Evolutionary conservation across 768 basidiomycete species (phyloP), one percentile per base, ranked within the genome.

Genomic region (Strobilomyces echinocephalus): DNA sequence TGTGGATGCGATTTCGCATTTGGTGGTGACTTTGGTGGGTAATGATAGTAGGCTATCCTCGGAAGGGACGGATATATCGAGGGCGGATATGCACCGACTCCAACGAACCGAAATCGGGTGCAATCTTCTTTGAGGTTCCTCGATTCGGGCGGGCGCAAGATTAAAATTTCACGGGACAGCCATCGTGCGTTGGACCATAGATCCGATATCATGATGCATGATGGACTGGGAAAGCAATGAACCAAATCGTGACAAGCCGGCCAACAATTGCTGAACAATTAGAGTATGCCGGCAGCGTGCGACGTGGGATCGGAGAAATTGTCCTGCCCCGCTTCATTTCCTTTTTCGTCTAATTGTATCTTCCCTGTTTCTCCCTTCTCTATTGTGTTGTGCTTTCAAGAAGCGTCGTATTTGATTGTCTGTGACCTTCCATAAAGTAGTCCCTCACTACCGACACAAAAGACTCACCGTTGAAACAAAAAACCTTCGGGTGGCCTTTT

Each of bases 391-490:
- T 52, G 53, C 62, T 7, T 56, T 53, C 61, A 56, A 58, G 61
- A 67, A 69, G 67, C 49, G 56, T 51, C 53, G 34, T 59, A 52
- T 56, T 34, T 57, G 62, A 55, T 28, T 57, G 55, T 60, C 55
- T 63, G 60, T 52, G 49, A 39, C 33, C 60, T 54, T 67, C 58
- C 54, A 56, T 59, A 67, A 63, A 71, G 57, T 50, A 56, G 55
- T 56, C 65, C 68, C 59, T 71, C 60, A 64, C 68, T 71, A 69
- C 68, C 59, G 20, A 69, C 69, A 69, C 69, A 68, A 69, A 68
- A 62, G 58, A 60, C 62, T 60, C 58, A 50, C 42, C 50, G 43
- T 44, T 11, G 30, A 56, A 53, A 70, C 70, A 70, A 70, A 72
- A 70, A 69, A 56, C 59, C 24, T 40, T 60, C 53, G 52, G 56